Evolutionary conservation across 2,329 filamentous ascomycete genomes (phyloP), one percentile per base, ranked within the genome.

Genomic region (Elsinoe perseae): DNA sequence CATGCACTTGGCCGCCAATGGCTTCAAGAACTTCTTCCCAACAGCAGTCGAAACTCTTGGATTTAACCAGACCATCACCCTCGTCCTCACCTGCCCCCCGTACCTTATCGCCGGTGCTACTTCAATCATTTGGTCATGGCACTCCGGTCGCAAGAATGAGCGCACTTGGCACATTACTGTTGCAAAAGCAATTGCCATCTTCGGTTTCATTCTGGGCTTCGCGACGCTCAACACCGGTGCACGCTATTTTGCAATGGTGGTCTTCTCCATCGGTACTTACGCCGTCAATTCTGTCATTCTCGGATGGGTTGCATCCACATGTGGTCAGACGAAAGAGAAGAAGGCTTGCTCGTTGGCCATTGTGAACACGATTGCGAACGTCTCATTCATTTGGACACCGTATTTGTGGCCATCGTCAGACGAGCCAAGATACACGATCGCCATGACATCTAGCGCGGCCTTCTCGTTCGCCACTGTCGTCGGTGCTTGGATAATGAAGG

Each of bases 1-100:
- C 64, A 76, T 79, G 63, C 77, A 81, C 63, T 66, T 80, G 10
- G 76, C 74, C 1, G 77, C 78, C 1, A 77, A 79, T 58, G 73
- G 74, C 0, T 80, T 80, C 68, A 73, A 77, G 61, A 74, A 74
- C 63, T 75, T 73, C 64, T 75, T 60, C 59, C 72, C 70, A 1
- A 72, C 72, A 3, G 74, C 79, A 10, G 74, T 80, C 57, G 69
- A 74, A 57, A 77, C 75, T 0, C 70, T 80, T 0, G 74, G 74
- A 0, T 80, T 78, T 65, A 70, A 67, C 57, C 50, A 48, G 9
- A 80, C 75, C 1, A 70, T 78, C 48, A 80, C 78, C 0, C 70
- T 80, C 0, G 70, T 77, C 9, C 72, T 81, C 57, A 80, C 77
- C 36, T 71, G 65, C 58, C 66, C 67, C 2, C 67, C 66, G 2